phyloP scores from a whole-genome alignment of 768 basidiomycete genomes.

The Lactarius tabidus region DNA sequence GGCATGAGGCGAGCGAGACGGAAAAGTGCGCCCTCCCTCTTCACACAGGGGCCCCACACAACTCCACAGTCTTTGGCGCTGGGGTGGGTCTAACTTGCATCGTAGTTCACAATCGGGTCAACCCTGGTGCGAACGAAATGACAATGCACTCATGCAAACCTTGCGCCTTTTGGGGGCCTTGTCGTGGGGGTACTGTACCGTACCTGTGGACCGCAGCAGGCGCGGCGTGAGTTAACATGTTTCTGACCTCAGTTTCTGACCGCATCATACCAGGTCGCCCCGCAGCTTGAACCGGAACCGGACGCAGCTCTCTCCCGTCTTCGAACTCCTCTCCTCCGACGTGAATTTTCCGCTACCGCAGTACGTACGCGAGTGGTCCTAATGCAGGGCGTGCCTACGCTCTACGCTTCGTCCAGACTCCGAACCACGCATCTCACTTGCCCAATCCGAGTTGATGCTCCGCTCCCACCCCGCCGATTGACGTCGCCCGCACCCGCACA shows the following conservation, averaged over 20 bases:
- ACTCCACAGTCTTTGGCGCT: background rate
- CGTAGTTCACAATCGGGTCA: background rate
- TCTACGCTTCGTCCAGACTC: background rate
- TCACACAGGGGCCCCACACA: slow-evolving; percentile 9
- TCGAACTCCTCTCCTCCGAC: background rate
- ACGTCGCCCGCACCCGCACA: background rate
- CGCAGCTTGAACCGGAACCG: background rate
- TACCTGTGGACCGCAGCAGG: background rate
- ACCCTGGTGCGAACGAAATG: background rate
- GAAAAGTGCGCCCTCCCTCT: slow-evolving; percentile 3
- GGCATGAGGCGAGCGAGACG: background rate
- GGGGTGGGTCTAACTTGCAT: background rate
- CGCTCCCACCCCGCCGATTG: slow-evolving; percentile 1
- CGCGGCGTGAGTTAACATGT: background rate
- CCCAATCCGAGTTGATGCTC: slow-evolving; percentile 2
- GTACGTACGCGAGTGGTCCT: background rate
- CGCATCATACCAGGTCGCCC: background rate
- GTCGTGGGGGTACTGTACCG: background rate
- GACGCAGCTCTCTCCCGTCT: background rate
- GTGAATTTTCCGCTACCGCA: background rate
- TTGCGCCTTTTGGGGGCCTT: background rate
- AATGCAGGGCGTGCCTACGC: background rate
- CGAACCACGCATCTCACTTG: slow-evolving; percentile 11
- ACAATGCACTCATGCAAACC: background rate
- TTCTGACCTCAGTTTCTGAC: background rate